These are phyloP conservation scores for Candolleomyces aberdarensis DNA, from an alignment of 768 basidiomycete genomes.

Conservation along the genomic window DNA sequence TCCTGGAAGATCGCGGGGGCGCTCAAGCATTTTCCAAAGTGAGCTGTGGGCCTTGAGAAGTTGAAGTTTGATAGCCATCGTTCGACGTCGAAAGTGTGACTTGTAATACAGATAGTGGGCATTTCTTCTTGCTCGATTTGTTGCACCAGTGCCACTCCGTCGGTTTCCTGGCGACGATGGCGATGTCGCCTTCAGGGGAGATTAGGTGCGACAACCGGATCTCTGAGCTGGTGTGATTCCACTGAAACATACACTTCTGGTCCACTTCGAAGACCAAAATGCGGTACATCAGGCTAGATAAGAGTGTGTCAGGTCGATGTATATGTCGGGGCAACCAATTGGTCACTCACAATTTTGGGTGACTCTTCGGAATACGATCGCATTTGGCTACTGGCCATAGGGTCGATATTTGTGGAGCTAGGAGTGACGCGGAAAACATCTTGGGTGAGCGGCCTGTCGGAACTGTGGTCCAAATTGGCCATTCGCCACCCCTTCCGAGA, in stretches of 20 bases:
- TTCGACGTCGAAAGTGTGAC: too few species aligned
- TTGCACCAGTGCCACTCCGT: background rate
- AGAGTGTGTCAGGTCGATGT: background rate
- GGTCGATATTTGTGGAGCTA: background rate
- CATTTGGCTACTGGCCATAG: background rate
- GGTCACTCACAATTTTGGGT: background rate
- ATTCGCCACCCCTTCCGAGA: conserved; percentile 29
- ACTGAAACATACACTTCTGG: conserved; percentile 20
- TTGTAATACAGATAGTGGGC: too few species aligned
- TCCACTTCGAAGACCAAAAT: background rate
- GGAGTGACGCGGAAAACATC: background rate
- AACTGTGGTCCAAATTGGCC: background rate
- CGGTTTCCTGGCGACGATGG: background rate
- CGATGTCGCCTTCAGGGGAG: background rate
- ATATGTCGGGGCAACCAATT: background rate
- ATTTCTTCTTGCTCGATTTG: background rate
- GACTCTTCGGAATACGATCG: background rate
- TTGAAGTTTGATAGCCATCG: conserved; percentile 3
- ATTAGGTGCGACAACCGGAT: background rate
- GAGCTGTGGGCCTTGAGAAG: background rate
- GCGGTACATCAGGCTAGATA: background rate
- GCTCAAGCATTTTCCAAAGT: too few species aligned
- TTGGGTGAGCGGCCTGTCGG: conserved; percentile 1
- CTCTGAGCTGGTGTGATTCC: conserved; percentile 17
- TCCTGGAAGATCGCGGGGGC: too few species aligned